phyloP scores from a whole-genome alignment of 2,329 filamentous ascomycete genomes.

The Venturia effusa region DNA sequence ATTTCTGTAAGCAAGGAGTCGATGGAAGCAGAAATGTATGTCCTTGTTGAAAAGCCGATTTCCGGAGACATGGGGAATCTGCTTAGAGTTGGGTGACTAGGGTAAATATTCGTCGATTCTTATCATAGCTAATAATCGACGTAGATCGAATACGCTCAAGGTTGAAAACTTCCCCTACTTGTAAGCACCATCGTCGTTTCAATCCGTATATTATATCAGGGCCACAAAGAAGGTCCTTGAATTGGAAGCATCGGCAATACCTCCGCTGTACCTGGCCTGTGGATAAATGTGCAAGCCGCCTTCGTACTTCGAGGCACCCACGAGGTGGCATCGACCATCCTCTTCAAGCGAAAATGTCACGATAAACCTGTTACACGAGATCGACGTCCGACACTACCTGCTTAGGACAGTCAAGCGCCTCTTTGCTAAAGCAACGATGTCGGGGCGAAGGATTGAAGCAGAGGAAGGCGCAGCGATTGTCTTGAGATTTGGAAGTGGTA shows the following conservation, averaged over 20 bases:
- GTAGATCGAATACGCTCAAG: conserved; percentile 17
- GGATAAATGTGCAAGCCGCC: conserved; percentile 42
- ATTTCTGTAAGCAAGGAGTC: conserved; percentile 40
- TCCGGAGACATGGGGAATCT: conserved; percentile 28
- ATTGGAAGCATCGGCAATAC: conserved; percentile 31
- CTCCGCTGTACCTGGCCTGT: conserved; percentile 45
- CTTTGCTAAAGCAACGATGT: conserved; percentile 36
- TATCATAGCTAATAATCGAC: background rate
- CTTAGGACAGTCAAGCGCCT: conserved; percentile 43
- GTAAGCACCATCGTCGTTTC: conserved; percentile 51
- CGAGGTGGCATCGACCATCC: conserved; percentile 36
- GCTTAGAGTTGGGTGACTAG: conserved; percentile 23
- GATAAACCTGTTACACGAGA: conserved; percentile 52
- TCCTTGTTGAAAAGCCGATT: conserved; percentile 49
- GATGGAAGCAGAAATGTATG: conserved; percentile 37
- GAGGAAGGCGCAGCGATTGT: conserved; percentile 48
- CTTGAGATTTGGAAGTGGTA: conserved; percentile 41
- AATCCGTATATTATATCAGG: conserved; percentile 45
- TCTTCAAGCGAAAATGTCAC: conserved; percentile 37
- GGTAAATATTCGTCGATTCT: background rate
- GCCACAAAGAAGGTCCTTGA: conserved; percentile 38
- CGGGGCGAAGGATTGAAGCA: conserved; percentile 36
- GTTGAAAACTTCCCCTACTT: conserved; percentile 31
- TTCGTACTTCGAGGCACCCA: conserved; percentile 38
- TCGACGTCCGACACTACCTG: conserved; percentile 47